These are phyloP conservation scores for Achaetomium macrosporum DNA, from an alignment of 2,329 filamentous ascomycete species.

Conservation along the genomic window DNA sequence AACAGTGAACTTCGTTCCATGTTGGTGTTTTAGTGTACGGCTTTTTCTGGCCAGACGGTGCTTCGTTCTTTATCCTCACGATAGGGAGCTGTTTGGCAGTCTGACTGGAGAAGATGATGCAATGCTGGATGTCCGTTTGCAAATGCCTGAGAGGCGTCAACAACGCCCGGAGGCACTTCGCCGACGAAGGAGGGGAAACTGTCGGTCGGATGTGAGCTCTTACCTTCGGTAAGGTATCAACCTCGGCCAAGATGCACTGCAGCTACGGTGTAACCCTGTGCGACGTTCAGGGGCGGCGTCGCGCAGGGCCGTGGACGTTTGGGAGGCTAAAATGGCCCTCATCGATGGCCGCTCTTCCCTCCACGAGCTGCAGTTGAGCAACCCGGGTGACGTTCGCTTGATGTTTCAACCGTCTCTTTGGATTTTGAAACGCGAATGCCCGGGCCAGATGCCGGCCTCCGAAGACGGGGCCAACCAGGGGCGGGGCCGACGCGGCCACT, in stretches of 20 bases:
- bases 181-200: no score
- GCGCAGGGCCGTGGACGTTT: neutral
- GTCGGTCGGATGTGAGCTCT: no score
- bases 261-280: constrained; percentile 4
- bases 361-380: neutral
- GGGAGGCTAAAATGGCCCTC: neutral
- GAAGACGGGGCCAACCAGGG: neutral
- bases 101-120: no score
- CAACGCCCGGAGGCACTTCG: no score
- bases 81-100: no score
- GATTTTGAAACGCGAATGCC: neutral
- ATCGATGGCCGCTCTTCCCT: neutral
- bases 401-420: neutral
- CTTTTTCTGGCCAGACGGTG: no score
- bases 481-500: neutral
- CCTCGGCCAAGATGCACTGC: neutral
- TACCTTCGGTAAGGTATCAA: no score
- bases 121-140: no score
- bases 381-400: neutral
- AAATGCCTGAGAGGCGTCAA: no score
- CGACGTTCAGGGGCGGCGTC: neutral
- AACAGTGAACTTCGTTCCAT: no score
- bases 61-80: no score
- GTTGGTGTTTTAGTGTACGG: no score
- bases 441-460: neutral